A percentile compares a stretch with the other conserved stretches of the same genome.
Conservation (phyloP, 805 yeast genomes). For the Vanderwaltozyma verrucispora region DNA sequence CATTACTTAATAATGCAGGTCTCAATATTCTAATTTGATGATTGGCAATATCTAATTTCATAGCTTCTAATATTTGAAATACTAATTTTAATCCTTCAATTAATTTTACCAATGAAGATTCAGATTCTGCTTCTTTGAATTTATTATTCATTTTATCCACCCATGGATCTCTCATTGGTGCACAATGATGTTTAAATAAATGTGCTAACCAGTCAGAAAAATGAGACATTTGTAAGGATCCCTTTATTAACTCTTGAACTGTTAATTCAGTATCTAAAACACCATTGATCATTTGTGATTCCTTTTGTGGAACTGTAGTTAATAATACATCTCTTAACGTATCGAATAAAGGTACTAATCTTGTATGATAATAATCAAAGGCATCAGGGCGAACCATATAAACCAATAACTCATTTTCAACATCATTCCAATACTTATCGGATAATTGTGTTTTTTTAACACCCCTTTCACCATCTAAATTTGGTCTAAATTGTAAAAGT, state of each 20-base stretch:
- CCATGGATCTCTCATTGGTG: constrained; percentile 91
- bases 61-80: constrained; percentile 79
- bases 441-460: constrained; percentile 62
- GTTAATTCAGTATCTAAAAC: constrained; percentile 68
- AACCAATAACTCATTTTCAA: constrained; percentile 54
- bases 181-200: constrained; percentile 81
- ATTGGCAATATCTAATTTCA: constrained; percentile 92
- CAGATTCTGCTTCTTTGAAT: constrained; percentile 37
- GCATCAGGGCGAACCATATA: constrained; percentile 25
- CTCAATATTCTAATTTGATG: constrained; percentile 82
- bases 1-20: constrained; percentile 76
- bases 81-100: constrained; percentile 70
- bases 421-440: constrained; percentile 76
- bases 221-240: constrained; percentile 61
- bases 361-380: constrained; percentile 30
- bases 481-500: constrained; percentile 82
- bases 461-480: constrained; percentile 85
- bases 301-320: constrained; percentile 68
- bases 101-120: constrained; percentile 38
- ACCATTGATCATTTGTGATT: constrained; percentile 53
- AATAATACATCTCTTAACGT: constrained; percentile 71
- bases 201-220: constrained; percentile 66
- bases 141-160: constrained; percentile 68
- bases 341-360: constrained; percentile 57
- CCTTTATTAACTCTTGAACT: constrained; percentile 61